Percentiles rank a stretch among this genome's conserved stretches.
Evolutionary conservation across 139 green algal genomes (phyloP).

Genomic region (Gonium pectorale): DNA sequence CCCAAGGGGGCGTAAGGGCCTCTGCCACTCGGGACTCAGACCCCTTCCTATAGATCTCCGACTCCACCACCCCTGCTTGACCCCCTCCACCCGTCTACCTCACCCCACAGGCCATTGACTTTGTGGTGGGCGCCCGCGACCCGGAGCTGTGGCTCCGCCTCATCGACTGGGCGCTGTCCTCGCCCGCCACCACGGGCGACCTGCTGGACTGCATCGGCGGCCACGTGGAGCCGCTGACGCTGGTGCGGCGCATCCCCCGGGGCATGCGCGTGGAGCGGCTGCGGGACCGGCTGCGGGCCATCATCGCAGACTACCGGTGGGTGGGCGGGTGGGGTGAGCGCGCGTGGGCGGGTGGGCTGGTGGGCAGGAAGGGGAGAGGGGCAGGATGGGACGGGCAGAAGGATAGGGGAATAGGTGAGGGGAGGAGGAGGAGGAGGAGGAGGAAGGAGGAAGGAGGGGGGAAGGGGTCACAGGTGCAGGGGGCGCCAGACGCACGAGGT

Average conservation of each 20-base stretch:
- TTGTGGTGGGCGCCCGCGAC: conserved; percentile 87
- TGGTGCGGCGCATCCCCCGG: conserved; percentile 84
- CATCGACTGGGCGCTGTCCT: conserved; percentile 81
- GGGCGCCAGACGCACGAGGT: neutral
- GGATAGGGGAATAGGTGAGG: no score
- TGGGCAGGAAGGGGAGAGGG: neutral
- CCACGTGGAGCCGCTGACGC: conserved; percentile 87
- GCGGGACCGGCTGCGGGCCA: conserved; percentile 82
- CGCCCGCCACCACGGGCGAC: conserved; percentile 76
- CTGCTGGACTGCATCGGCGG: conserved; percentile 86
- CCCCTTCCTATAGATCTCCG: no score
- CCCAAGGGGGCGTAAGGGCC: no score
- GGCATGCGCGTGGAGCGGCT: conserved; percentile 84
- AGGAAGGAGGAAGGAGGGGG: neutral
- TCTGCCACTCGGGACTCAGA: no score
- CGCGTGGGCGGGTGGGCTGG: neutral
- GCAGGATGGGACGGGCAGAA: no score
- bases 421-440: no score
- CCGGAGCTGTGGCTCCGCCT: conserved; percentile 95
- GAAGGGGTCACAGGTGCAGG: neutral
- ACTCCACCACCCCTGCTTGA: no score
- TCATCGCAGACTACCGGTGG: conserved; percentile 89
- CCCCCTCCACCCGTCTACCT: neutral
- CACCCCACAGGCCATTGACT: conserved; percentile 86
- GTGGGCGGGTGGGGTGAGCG: conserved; percentile 18